Percentiles rank a stretch among this genome's conserved stretches.
These are phyloP conservation scores for Chlorophyllum brunneum DNA, from an alignment of 768 basidiomycete genomes.

Conservation along the genomic window DNA sequence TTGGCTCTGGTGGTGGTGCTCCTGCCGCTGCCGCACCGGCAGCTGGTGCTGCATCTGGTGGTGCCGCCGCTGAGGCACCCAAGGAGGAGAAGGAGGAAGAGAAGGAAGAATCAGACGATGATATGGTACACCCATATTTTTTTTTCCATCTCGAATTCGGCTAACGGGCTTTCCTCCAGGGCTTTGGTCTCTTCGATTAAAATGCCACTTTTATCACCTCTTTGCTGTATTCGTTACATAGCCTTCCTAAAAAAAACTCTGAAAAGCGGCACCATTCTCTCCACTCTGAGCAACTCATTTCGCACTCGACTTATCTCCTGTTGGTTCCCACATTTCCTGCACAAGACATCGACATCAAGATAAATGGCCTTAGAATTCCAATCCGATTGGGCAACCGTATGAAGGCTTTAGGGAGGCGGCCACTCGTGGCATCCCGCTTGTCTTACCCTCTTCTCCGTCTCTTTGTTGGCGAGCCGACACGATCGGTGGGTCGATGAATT, in stretches of 20 bases:
- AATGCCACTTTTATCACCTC: conserved; percentile 19
- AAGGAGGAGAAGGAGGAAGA: conserved; percentile 81
- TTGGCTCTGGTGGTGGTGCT: conserved; percentile 88
- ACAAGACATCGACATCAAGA: too few relatives aligned
- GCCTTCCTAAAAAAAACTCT: conserved; percentile 14
- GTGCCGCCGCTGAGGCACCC: conserved; percentile 71
- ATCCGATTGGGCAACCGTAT: too few relatives aligned
- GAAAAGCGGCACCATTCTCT: conserved; percentile 11
- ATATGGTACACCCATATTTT: conserved; percentile 57
- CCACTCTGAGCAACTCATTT: too few relatives aligned
- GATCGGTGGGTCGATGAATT: too few relatives aligned
- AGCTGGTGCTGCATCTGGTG: conserved; percentile 56
- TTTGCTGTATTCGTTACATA: conserved; percentile 16
- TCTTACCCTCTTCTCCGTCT: too few relatives aligned
- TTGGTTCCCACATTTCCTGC: too few relatives aligned
- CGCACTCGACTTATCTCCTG: too few relatives aligned
- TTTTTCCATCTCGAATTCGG: not conserved
- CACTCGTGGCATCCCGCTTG: too few relatives aligned
- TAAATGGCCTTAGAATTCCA: too few relatives aligned
- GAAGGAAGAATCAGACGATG: conserved; percentile 70
- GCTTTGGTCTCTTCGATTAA: conserved; percentile 97
- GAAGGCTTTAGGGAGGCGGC: too few relatives aligned
- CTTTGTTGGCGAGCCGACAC: too few relatives aligned
- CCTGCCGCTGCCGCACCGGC: conserved; percentile 56
- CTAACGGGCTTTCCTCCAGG: conserved; percentile 38